Conservation (phyloP, 306 rosid species). For the Sicyos baderoa region DNA sequence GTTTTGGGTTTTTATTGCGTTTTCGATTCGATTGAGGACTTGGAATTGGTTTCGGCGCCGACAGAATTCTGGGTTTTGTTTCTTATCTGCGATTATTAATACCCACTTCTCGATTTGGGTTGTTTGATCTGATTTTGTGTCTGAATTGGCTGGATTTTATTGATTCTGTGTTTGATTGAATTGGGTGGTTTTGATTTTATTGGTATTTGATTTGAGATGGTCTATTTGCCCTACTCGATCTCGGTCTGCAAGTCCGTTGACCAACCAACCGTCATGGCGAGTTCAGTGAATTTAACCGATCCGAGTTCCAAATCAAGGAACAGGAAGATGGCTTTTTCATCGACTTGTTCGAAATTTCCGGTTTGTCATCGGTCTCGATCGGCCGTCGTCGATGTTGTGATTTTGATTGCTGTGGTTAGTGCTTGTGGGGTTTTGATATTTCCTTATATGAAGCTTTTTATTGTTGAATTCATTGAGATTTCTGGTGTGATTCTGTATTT, state of each 20-base stretch:
- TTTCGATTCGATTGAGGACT: constrained; percentile 15
- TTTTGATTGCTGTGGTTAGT: constrained; percentile 55
- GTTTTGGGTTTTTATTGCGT: constrained; percentile 12
- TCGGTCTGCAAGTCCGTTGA: constrained; percentile 93
- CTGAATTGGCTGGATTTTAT: constrained; percentile 30
- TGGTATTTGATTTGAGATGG: constrained; percentile 55
- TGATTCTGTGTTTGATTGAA: constrained; percentile 9
- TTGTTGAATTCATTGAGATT: constrained; percentile 29
- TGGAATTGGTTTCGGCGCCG: constrained; percentile 33
- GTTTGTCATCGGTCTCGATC: constrained; percentile 75
- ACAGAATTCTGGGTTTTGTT: constrained; percentile 26
- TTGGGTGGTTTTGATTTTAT: background rate
- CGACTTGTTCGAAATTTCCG: constrained; percentile 42
- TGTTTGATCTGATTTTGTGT: constrained; percentile 42
- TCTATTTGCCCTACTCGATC: constrained; percentile 79
- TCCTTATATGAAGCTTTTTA: constrained; percentile 49
- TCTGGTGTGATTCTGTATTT: constrained; percentile 26
- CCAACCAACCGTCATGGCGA: constrained; percentile 49
- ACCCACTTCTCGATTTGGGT: constrained; percentile 18
- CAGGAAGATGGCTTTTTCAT: constrained; percentile 37
- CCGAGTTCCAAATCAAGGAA: constrained; percentile 39
- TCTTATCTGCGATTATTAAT: constrained; percentile 18
- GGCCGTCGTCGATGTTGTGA: constrained; percentile 56
- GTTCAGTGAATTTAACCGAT: constrained; percentile 40
- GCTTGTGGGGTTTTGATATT: constrained; percentile 58